These are phyloP conservation scores for Fusarium sp. DNA, from an alignment of 2,329 filamentous ascomycete species.

Conservation along the genomic window DNA sequence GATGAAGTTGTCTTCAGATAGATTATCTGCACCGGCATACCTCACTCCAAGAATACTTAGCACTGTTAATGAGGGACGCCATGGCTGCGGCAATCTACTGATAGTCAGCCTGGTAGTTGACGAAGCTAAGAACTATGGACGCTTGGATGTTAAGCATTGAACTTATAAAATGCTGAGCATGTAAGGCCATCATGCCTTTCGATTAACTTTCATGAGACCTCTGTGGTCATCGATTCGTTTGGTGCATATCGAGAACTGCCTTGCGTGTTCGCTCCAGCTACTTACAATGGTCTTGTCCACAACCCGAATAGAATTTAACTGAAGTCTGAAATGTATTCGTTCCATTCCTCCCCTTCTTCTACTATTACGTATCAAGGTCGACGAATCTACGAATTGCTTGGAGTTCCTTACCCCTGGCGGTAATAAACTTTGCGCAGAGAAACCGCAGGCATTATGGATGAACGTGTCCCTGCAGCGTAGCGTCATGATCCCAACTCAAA, in stretches of 20 bases:
- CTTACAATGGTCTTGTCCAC: background rate
- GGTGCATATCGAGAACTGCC: background rate
- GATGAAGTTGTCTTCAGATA: background rate
- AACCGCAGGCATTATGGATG: slow-evolving; percentile 5
- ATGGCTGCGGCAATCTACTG: background rate
- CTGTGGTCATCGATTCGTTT: background rate
- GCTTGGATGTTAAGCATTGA: background rate
- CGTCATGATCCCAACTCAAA: slow-evolving; percentile 38
- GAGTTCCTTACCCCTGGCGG: background rate
- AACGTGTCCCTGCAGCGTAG: slow-evolving; percentile 31
- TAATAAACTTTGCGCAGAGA: slow-evolving; percentile 14
- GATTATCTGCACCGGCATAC: background rate
- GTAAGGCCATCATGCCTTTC: background rate
- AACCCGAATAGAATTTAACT: background rate
- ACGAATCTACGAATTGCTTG: background rate
- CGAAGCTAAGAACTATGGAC: background rate
- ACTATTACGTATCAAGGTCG: background rate
- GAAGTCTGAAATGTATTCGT: background rate
- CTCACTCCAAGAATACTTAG: background rate
- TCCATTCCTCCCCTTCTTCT: slow-evolving; percentile 1
- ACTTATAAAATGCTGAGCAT: background rate
- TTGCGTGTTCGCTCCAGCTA: background rate
- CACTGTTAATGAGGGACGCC: background rate
- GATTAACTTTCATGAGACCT: slow-evolving; percentile 9
- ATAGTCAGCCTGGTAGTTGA: background rate